Base-by-base conservation (phyloP, 768 basidiomycete species). In the Sporobolomyces phaffii region DNA sequence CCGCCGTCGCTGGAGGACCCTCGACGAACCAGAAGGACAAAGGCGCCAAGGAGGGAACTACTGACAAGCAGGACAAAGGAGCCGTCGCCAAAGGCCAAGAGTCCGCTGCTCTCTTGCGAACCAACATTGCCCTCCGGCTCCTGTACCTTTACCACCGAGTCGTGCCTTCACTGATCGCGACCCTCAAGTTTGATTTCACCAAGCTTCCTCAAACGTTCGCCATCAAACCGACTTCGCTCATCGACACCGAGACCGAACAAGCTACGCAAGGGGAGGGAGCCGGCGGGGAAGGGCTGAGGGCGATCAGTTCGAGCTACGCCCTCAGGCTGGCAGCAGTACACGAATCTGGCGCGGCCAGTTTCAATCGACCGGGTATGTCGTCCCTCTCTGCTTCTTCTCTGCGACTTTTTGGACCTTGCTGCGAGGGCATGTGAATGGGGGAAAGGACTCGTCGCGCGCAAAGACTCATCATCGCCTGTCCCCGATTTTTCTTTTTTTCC, bases 61-160 rank as follows among this genome's bases (percentile, higher is more conserved):
- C 20, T 22, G 44, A 31, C 45, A 52, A 40, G 34, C n/a, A 31
- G 15, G n/a, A n/a, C 17, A 28, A 3, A 22, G 44, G 18, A n/a
- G 28, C 13, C 31, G 22, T 15, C 3, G 38, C 15, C n/a, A 33
- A 26, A 1, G 58, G 24, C 15, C 45, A 41, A 24, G 60, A 62
- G 41, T 18, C 36, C 70, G 65, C 73, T 72, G 43, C 57, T 11
- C 73, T 75, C 0, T 77, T 98, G 68, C 78, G 96, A 33, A 83
- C 86, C 0, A 93, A 97, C 78, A 83, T 84, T 54, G 85, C 91
- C 1, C 85, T 91, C 70, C 78, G 91, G 31, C 77, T 98, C 45
- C 79, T 96, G 65, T 88, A 87, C 83, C 81, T 93, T 54, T 98
- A 96, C 75, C 89, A 94, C 72, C 81, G 81, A 28, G 86, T 84